Base-by-base conservation (phyloP, 2,329 filamentous ascomycete species). In the Colletotrichum incanum region DNA sequence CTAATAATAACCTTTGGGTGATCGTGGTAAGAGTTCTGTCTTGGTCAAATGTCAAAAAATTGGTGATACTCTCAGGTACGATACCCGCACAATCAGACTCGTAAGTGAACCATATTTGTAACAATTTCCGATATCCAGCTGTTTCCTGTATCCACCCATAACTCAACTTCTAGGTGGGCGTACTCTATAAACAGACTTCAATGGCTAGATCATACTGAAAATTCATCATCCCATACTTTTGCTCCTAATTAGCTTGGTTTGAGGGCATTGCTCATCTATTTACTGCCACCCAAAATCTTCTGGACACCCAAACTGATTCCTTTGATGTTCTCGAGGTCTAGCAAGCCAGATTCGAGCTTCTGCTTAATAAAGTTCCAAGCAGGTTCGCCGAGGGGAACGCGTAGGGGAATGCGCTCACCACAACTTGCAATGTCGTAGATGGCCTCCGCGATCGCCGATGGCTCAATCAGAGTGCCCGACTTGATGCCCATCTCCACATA, bases 331-430 rank as follows among this genome's bases (percentile, higher is more conserved):
- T 82, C 80, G 16, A 83, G 73, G n/a, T 79, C 78, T 39, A 74
- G 77, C 67, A 78, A 76, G 23, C 74, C 74, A 45, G 64, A 73
- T 16, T 82, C 80, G 1, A 80, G 49, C 50, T 82, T 82, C 37
- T 43, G 67, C 59, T 73, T 77, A 61, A 84, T 77, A 65, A 83
- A 76, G 9, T 76, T 75, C 75, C 79, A 85, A 18, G 82, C 76
- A 62, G 83, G 82, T 12, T 77, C 70, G 4, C 84, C 84, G 0
- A 87, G 74, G 2, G 84, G 84, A 39, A 86, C 74, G 5, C 84
- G 79, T 47, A 86, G 75, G 3, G 85, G 84, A 23, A 86, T 79
- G 9, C 76, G 72, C 50, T 79, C 58, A 0, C 80, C 81, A 0
- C 78, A 75, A 49, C 76, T 81, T 0, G 80, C 81, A 31, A 84